Evolutionary conservation across 2,329 filamentous ascomycete genomes (phyloP), one percentile per base, ranked within the genome.

Genomic region (Endoconidiophora laricicola): DNA sequence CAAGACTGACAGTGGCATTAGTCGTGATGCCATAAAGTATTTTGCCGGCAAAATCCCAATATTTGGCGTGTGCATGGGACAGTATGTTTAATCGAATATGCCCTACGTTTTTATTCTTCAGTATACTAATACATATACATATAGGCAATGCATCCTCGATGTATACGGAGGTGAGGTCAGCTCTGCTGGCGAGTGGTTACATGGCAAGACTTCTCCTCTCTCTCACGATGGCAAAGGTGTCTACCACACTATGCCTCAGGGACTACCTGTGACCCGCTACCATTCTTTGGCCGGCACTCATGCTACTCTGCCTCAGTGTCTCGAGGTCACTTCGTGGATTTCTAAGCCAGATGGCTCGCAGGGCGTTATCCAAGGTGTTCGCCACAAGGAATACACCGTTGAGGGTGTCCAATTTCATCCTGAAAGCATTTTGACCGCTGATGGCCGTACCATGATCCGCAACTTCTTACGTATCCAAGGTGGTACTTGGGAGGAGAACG

Each of bases 321-420:
- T 98, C 40, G 86, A 98, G 63, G 78, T 96, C 6, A 86, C 86
- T 1, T 94, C 91, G 42, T 94, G 86, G 81, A 86, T 91, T 49
- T 74, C 79, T 29, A 78, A 78, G 56, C 78, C 81, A 14, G 84
- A 88, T 60, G 81, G 81, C 47, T 78, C 78, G 26, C 86, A 83
- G 56, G 85, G 84, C 26, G 79, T 96, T 53, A 98, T 98, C 58
- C 95, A 96, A 83, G 91, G 91, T 44, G 84, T 98, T 43, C 81
- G 91, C 43, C 91, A 98, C 69, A 94, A 90, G 68, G 77, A 91
- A 60, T 83, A 81, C 59, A 76, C 85, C 1, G 73, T 96, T n/a
- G 91, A 98, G 64, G 91, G 88, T 39, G 91, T 98, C 14, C 91
- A 98, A 61, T 98, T 96, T 59, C 91, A 98, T 58, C 91, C 91